Base-by-base conservation (phyloP, 2,329 filamentous ascomycete genomes). In the Neofusicoccum parvum region DNA sequence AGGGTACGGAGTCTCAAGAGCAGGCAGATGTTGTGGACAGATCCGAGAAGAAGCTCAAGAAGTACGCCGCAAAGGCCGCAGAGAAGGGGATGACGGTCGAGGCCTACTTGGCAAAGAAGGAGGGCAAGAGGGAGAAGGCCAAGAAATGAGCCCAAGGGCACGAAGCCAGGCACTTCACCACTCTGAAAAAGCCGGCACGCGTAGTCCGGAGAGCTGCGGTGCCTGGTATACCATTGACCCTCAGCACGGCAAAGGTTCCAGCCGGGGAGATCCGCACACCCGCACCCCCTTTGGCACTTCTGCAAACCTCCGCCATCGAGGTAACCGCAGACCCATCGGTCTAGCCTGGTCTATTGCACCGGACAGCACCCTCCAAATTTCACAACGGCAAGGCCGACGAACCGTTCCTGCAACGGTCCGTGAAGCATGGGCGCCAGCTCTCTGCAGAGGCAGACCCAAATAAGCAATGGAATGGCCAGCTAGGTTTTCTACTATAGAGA, bases 51-150 rank as follows among this genome's bases (percentile, higher is more conserved):
- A 53, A 56, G 32, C 32, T 53, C 12, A 48, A 63, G 34, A 56
- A 65, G 37, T 56, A 43, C 15, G 43, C 54, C 37, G 39, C 58
- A 17, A 56, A 60, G 20, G 45, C 66, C 1, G 71, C 69, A 0
- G 71, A 70, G 17, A 81, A 80, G 68, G 72, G 74, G 12, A 72
- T 80, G 49, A 71, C 75, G 0, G 68, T 80, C 5, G 75, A 80
- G 45, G 69, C 71, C 14, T 81, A 77, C 32, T 72, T 76, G 14
- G 71, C 73, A 53, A 78, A 78, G 69, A 78, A 76, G 60, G 67
- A 64, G 5, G 58, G 63, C 27, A 58, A 54, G 41, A 64, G 48
- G 43, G 50, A 43, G 36, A 50, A 53, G 15, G 43, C 46, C 36
- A 51, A 50, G 15, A 37, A 59, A 62, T 62, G 45, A 65, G 20